Evolutionary conservation across 2,329 filamentous ascomycete species (phyloP).

Genomic region (Colletotrichum limetticola): DNA sequence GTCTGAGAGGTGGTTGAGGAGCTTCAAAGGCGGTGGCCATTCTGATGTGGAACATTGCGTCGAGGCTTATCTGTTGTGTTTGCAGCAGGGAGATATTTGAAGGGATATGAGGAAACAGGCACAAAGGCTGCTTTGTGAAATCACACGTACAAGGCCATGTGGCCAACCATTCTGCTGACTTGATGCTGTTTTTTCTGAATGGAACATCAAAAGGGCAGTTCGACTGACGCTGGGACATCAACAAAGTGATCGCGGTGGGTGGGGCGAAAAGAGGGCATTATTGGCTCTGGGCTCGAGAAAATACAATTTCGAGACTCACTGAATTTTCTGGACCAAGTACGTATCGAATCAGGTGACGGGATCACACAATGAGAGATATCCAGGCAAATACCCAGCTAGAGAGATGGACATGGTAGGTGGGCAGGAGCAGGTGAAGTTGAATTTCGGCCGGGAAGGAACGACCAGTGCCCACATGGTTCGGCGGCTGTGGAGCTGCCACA

Average conservation of each 20-base stretch:
- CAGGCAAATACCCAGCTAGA: background rate
- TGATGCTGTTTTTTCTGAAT: background rate
- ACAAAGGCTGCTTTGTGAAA: background rate
- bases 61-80: background rate
- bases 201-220: no score
- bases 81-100: background rate
- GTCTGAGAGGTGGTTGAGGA: no score
- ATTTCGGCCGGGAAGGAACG: background rate
- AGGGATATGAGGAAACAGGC: background rate
- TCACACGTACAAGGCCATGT: rapidly evolving
- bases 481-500: background rate
- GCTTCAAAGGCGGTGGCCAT: background rate
- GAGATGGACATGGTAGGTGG: background rate
- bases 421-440: background rate
- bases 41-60: background rate
- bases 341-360: background rate
- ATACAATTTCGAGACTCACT: background rate
- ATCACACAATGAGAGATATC: background rate
- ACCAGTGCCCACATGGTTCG: background rate
- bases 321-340: no score
- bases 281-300: no score
- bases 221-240: no score
- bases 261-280: background rate
- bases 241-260: background rate
- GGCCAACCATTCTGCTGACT: background rate